Conservation (phyloP, 2,329 filamentous ascomycete genomes). For the Aspergillus sp. region DNA sequence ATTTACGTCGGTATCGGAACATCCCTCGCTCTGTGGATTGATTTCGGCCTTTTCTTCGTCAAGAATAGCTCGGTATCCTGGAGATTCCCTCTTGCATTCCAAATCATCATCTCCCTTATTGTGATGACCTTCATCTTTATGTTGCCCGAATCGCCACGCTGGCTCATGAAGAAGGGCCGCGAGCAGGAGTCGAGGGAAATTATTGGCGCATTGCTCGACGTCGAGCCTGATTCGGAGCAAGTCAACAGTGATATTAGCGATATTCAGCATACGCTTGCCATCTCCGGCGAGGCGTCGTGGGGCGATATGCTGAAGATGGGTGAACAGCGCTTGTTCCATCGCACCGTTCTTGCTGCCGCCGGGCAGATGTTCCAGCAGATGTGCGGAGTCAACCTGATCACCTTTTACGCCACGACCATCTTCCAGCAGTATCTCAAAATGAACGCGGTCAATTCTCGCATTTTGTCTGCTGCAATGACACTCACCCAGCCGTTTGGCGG, state of each 20-base stretch:
- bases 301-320: conserved; percentile 31
- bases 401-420: conserved; percentile 26
- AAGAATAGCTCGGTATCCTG: conserved; percentile 31
- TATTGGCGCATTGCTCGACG: conserved; percentile 33
- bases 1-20: conserved; percentile 41
- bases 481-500: conserved; percentile 30
- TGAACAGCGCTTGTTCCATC: conserved; percentile 26
- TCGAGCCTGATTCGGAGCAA: conserved; percentile 31
- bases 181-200: conserved; percentile 26
- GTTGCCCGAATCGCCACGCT: conserved; percentile 35
- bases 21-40: conserved; percentile 40
- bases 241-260: conserved; percentile 31
- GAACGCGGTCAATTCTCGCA: conserved; percentile 13
- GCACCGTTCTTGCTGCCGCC: conserved; percentile 22
- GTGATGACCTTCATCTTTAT: conserved; percentile 25
- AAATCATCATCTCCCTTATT: conserved; percentile 24
- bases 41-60: conserved; percentile 36
- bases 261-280: conserved; percentile 32
- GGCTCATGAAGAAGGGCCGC: conserved; percentile 38
- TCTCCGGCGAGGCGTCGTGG: conserved; percentile 25
- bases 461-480: conserved; percentile 21
- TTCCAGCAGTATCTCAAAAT: conserved; percentile 29
- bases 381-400: conserved; percentile 29
- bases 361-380: conserved; percentile 31
- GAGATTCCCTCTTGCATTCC: conserved; percentile 35